Evolutionary conservation across 148 eudicot species (phyloP).

Genomic region (Euryodendron excelsum): DNA sequence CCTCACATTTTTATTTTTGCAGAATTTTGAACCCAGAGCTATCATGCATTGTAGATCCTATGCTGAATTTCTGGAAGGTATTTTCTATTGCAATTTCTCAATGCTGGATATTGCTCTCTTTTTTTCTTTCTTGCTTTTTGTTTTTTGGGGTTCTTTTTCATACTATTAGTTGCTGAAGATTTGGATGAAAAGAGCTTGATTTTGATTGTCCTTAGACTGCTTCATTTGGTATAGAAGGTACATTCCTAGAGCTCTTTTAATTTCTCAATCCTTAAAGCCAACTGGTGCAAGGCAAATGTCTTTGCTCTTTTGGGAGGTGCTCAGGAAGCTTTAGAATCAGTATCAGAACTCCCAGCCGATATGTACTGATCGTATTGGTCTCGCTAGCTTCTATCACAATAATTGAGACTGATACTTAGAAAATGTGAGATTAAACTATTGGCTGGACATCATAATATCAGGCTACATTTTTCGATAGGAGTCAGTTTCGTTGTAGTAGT

Average conservation of each 20-base stretch:
- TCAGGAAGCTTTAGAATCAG: background rate
- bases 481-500: background rate
- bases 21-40: constrained; percentile 56
- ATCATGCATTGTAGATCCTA: constrained; percentile 52
- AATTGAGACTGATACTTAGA: background rate
- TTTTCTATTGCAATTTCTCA: constrained; percentile 12
- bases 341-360: background rate
- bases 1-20: constrained; percentile 20
- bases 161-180: background rate
- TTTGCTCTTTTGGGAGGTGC: background rate
- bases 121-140: too few species aligned
- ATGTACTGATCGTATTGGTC: background rate
- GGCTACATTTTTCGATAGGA: background rate
- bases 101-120: background rate
- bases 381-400: background rate
- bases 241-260: background rate
- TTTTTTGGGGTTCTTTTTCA: too few species aligned
- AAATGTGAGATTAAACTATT: background rate
- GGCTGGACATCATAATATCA: too few species aligned
- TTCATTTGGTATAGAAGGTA: background rate
- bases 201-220: background rate
- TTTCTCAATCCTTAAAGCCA: too few species aligned
- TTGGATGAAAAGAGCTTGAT: too few species aligned
- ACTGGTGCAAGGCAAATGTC: background rate
- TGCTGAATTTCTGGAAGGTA: constrained; percentile 86